Evolutionary conservation across 2,329 filamentous ascomycete species (phyloP), one percentile per base, ranked within the genome.

Genomic region (Fusarium odoratissimum): DNA sequence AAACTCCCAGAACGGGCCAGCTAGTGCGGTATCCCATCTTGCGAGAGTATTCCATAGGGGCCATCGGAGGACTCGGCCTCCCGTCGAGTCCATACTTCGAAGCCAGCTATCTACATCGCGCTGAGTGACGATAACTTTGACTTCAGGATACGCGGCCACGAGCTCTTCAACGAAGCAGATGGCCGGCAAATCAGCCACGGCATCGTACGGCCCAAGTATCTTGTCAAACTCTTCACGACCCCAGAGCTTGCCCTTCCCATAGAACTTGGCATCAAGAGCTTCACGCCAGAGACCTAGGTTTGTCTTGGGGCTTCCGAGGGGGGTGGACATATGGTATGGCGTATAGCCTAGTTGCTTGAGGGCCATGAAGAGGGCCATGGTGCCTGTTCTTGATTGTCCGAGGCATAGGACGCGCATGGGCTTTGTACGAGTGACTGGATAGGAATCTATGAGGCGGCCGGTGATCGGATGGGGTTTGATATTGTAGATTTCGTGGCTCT

Each of bases 151-250:
- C 2, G 72, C 62, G 0, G 62, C 62, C 8, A 75, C 62, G 4
- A 75, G 72, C 13, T 75, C 72, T 16, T 68, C 66, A 1, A 65
- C 66, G 23, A 75, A 75, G 7, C 60, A 73, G 13, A 71, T 71
- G 7, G 62, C 66, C 1, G 72, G 72, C 2, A 73, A 45, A 21
- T 75, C 69, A 0, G 58, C 48, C 0, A 75, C 66, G 0, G 66
- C 66, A 12, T 75, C 72, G 25, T 71, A 64, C 2, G 59, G 7
- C 1, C 72, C 72, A 1, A 75, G 54, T 2, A 75, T 56, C 52
- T 63, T 73, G 19, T 71, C 72, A 21, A 75, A 75, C 12, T 75
- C 69, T 23, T 40, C 49, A 8, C 72, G 56, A 4, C 66, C 65
- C 72, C 72, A 74, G 3, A 33, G 56, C 37, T 64, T 71, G 4